Evolutionary conservation across 495 filamentous ascomycete species (phyloP).

Genomic region (Melanomma pulvis-pyrius): DNA sequence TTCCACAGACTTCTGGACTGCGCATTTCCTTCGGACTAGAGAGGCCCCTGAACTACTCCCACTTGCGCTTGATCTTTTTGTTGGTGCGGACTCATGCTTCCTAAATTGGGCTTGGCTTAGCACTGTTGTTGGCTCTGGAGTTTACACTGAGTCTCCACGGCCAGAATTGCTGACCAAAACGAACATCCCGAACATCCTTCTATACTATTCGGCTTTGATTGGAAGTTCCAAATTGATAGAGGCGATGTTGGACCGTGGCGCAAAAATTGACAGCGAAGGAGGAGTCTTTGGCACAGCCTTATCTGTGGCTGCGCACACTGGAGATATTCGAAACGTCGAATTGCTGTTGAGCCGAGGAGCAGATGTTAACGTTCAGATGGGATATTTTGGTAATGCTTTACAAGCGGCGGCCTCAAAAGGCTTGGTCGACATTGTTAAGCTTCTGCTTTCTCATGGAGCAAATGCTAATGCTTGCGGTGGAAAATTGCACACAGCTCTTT

Average conservation of each 20-base stretch:
- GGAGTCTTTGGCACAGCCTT: conserved; percentile 11
- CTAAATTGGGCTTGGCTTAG: conserved; percentile 10
- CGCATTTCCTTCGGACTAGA: background rate
- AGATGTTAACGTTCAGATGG: background rate
- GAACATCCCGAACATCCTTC: background rate
- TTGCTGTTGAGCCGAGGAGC: conserved; percentile 5
- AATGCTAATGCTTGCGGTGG: conserved; percentile 2
- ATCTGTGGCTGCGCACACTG: background rate
- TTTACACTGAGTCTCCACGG: conserved; percentile 6
- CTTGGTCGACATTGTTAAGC: background rate
- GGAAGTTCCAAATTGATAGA: background rate
- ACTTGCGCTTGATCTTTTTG: background rate
- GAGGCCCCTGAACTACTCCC: background rate
- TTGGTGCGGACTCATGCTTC: background rate
- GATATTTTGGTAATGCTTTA: conserved; percentile 4
- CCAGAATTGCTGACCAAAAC: background rate
- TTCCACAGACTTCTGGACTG: conserved; percentile 1
- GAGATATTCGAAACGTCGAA: background rate
- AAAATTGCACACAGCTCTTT: background rate
- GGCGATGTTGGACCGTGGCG: background rate
- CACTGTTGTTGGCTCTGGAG: background rate
- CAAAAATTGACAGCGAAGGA: background rate
- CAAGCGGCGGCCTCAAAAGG: conserved; percentile 5
- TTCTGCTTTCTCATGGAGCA: background rate
- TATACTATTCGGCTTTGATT: conserved; percentile 5